Percentiles rank a stretch among this genome's conserved stretches.
phyloP scores from a whole-genome alignment of 1,284 basidiomycete species.

The Salmacisia buchloeana region DNA sequence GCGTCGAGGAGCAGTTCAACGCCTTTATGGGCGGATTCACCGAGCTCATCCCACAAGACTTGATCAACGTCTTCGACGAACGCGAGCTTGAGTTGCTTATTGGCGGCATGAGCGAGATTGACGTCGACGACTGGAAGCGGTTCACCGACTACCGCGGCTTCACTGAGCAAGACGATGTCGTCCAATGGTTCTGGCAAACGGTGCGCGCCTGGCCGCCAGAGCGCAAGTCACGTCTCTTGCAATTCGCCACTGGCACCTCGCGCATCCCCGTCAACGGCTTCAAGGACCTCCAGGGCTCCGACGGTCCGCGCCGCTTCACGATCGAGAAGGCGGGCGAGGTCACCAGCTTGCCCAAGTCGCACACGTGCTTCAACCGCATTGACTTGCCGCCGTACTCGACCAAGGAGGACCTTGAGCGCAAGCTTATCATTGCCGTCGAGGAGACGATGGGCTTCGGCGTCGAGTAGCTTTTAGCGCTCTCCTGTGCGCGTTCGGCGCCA shows the following conservation, averaged over 20 bases:
- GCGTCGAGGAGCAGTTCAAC: conserved; percentile 90
- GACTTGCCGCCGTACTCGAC: conserved; percentile 48
- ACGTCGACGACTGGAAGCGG: conserved; percentile 64
- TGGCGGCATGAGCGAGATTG: conserved; percentile 98
- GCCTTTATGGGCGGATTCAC: conserved; percentile 93
- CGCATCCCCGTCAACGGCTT: conserved; percentile 98
- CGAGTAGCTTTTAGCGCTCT: too few species aligned
- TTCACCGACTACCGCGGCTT: conserved; percentile 62
- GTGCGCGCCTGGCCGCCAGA: conserved; percentile 93
- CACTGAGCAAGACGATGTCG: conserved; percentile 59
- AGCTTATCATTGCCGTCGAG: conserved; percentile 26
- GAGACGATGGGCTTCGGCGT: conserved; percentile 11
- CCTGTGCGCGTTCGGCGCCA: too few species aligned
- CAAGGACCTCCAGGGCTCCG: conserved; percentile 95
- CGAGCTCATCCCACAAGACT: conserved; percentile 88
- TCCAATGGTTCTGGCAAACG: conserved; percentile 99
- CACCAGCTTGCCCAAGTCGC: conserved; percentile 47
- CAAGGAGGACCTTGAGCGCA: conserved; percentile 44
- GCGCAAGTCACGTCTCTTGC: conserved; percentile 79
- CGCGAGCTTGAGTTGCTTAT: conserved; percentile 86
- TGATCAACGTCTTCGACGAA: conserved; percentile 97
- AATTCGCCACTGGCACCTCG: conserved; percentile 96
- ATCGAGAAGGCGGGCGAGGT: conserved; percentile 49
- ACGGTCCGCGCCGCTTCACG: conserved; percentile 64
- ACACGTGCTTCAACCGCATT: conserved; percentile 51